Base-by-base conservation (phyloP, 1,139 yeast genomes). In the Chernovozyma aurita region DNA sequence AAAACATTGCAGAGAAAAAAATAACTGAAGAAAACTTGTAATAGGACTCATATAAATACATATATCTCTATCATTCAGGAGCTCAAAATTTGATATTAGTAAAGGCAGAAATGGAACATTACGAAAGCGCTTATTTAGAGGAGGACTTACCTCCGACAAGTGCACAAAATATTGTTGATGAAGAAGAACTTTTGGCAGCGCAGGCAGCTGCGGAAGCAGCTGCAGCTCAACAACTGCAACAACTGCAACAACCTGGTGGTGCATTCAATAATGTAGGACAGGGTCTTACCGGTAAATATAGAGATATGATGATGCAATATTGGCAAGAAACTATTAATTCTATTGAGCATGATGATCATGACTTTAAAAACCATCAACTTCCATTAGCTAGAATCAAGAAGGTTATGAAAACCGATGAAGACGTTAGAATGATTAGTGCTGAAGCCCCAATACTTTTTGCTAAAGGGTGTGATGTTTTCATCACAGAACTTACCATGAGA, bases 381-480 rank as follows among this genome's bases (percentile, higher is more conserved):
- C 98, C 98, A 13, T 68, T 92, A 38, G 97, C 98, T 2, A 73
- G 98, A 48, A 92, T 92, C 49, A 90, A 92, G 52, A 84, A 84
- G 57, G 97, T 92, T 35, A 92, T 92, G 97, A 92, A 92, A 59
- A 90, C 97, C 0, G 98, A 92, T 56, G 96, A 88, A 55, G 97
- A 90, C 47, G 97, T 92, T 35, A 76, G 90, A 46, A 92, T 92
- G 98, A 92, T 92, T 41, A 80, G 94, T 47, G 97, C 98, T 2
- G 98, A 92, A 62, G 97, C 97, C 0, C 98, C 98, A 1, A 88
- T 92, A 27, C 63, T 92, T 43, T 92, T 92, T 65, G 97, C 98
- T 33, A 92, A 92, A 59, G 97, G 97, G 1, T 92, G 98, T 61
- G 98, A 92, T 57, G 82, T 92, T 30, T 92, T 92, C 60, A 92